Percentiles rank a stretch among this genome's conserved stretches.
Evolutionary conservation across 306 rosid species (phyloP).

Genomic region (Begonia fuchsioides): DNA sequence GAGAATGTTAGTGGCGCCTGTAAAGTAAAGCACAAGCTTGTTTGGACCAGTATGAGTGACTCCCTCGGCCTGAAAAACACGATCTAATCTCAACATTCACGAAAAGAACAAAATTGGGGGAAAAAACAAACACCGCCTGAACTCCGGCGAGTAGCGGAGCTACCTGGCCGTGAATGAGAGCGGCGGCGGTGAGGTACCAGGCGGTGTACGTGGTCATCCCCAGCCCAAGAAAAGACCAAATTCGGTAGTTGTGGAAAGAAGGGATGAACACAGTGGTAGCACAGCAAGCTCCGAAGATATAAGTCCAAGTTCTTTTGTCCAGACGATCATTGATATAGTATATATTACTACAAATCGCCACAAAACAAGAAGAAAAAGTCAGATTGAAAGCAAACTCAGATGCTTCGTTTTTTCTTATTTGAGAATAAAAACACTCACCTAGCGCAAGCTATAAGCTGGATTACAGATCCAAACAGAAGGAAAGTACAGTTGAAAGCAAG

Average conservation of each 20-base stretch:
- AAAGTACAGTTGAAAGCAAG: conserved; percentile 48
- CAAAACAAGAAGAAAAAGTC: too few relatives aligned
- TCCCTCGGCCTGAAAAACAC: too few relatives aligned
- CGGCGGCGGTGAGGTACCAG: conserved; percentile 59
- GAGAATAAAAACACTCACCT: conserved; percentile 33
- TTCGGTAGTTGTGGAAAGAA: conserved; percentile 69
- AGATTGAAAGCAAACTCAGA: too few relatives aligned
- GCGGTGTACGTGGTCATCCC: conserved; percentile 49
- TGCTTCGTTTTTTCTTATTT: too few relatives aligned
- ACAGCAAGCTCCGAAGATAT: conserved; percentile 88
- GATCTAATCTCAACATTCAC: too few relatives aligned
- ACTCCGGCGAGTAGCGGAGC: background rate
- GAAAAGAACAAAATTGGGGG: too few relatives aligned
- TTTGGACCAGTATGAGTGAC: too few relatives aligned
- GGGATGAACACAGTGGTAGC: conserved; percentile 89
- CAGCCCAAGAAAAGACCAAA: too few relatives aligned
- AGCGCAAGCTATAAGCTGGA: conserved; percentile 64
- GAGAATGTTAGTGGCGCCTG: conserved; percentile 81
- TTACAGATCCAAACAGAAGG: conserved; percentile 85
- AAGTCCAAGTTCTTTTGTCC: conserved; percentile 65
- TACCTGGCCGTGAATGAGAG: conserved; percentile 69
- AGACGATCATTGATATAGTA: too few relatives aligned
- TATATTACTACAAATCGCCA: too few relatives aligned
- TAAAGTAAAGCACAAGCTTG: conserved; percentile 59
- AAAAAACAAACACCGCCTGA: too few relatives aligned